phyloP scores from a whole-genome alignment of 441 rosid species.

The Theobroma grandiflorum region DNA sequence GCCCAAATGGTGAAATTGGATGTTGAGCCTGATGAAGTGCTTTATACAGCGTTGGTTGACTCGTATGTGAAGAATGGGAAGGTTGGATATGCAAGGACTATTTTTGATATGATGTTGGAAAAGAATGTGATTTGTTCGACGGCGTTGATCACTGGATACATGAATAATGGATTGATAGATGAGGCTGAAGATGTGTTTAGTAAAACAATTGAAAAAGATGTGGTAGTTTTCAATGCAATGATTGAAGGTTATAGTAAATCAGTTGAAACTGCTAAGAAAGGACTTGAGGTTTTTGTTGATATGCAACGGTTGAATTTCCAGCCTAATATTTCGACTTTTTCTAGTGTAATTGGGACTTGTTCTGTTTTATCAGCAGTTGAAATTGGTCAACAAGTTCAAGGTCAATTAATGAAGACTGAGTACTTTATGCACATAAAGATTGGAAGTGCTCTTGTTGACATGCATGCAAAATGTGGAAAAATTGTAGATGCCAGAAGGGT shows the following conservation, averaged over 20 bases:
- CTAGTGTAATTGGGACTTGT: slow-evolving; percentile 86
- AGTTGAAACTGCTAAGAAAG: slow-evolving; percentile 56
- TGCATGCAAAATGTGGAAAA: slow-evolving; percentile 89
- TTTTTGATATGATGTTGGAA: slow-evolving; percentile 72
- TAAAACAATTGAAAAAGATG: slow-evolving; percentile 59
- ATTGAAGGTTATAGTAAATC: slow-evolving; percentile 88
- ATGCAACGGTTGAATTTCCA: slow-evolving; percentile 67
- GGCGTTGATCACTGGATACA: slow-evolving; percentile 87
- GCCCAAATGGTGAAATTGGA: slow-evolving; percentile 61
- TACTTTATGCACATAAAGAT: slow-evolving; percentile 58
- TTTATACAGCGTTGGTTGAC: slow-evolving; percentile 79
- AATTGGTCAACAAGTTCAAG: slow-evolving; percentile 76
- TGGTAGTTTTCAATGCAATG: slow-evolving; percentile 91
- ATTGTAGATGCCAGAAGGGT: slow-evolving; percentile 62
- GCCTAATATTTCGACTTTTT: slow-evolving; percentile 77
- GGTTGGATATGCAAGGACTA: slow-evolving; percentile 65
- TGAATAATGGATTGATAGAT: slow-evolving; percentile 63
- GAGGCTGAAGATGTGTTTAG: slow-evolving; percentile 72
- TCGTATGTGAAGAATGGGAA: slow-evolving; percentile 73
- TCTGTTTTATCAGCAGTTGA: slow-evolving; percentile 68
- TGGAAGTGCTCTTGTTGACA: slow-evolving; percentile 88
- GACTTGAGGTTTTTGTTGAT: slow-evolving; percentile 60
- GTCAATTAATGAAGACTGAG: slow-evolving; percentile 68
- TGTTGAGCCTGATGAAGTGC: slow-evolving; percentile 72
- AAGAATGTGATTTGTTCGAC: slow-evolving; percentile 74